Evolutionary conservation across 129 eudicot species (phyloP).

Genomic region (Rutidosis leptorrhynchoides): DNA sequence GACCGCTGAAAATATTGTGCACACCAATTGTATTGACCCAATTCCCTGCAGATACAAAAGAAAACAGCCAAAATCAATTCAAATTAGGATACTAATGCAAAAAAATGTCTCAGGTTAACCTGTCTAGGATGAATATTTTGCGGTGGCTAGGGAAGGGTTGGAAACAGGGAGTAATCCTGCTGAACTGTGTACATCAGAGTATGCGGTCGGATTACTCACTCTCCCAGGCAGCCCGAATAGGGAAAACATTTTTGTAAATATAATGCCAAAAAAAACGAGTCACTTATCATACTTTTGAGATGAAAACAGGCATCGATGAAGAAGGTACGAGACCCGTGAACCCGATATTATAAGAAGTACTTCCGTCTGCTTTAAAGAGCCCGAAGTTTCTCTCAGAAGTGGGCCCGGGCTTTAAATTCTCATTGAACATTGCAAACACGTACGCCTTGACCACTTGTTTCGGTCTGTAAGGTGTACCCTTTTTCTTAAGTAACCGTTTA

Average conservation of each 20-base stretch:
- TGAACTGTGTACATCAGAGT: too few relatives aligned
- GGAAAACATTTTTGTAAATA: not conserved
- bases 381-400: constrained; percentile 96
- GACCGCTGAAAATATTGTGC: constrained; percentile 19
- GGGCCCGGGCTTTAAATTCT: constrained; percentile 87
- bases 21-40: constrained; percentile 33
- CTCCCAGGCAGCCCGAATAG: too few relatives aligned
- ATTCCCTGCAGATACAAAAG: constrained; percentile 25
- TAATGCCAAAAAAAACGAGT: not conserved
- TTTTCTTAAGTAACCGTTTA: constrained; percentile 56
- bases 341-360: constrained; percentile 70
- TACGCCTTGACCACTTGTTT: constrained; percentile 64
- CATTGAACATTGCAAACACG: constrained; percentile 85
- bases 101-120: too few relatives aligned
- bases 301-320: constrained; percentile 40
- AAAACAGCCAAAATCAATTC: not conserved
- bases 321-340: constrained; percentile 75
- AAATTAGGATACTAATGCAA: too few relatives aligned
- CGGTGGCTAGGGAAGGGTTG: too few relatives aligned
- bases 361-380: constrained; percentile 83
- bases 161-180: too few relatives aligned
- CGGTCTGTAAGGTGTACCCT: constrained; percentile 88
- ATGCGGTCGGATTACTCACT: too few relatives aligned
- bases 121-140: too few relatives aligned
- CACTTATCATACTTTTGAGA: constrained; percentile 42